Conservation (phyloP, 2,329 filamentous ascomycete species). For the Penicillium sp. region DNA sequence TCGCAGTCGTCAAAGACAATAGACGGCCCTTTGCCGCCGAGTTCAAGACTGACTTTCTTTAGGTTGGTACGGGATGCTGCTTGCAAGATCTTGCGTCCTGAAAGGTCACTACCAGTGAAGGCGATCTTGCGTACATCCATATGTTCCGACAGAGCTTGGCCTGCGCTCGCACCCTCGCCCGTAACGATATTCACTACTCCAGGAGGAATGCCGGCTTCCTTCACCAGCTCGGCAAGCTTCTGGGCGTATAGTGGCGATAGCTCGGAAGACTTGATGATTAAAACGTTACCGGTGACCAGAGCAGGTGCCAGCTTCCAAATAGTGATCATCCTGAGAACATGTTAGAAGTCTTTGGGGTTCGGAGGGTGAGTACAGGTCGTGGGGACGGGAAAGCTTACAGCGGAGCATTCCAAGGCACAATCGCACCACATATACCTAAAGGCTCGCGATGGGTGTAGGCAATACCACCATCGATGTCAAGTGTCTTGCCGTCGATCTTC, state of each 20-base stretch:
- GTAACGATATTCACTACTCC: conserved; percentile 59
- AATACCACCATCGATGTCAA: conserved; percentile 24
- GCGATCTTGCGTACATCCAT: conserved; percentile 33
- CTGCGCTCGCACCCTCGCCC: conserved; percentile 61
- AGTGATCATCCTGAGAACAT: conserved; percentile 25
- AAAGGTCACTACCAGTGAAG: conserved; percentile 34
- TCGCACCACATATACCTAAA: conserved; percentile 30
- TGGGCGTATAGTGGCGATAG: conserved; percentile 53
- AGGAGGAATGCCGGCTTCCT: conserved; percentile 54
- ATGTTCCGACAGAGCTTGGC: conserved; percentile 30
- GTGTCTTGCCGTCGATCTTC: conserved; percentile 28
- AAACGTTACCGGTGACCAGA: conserved; percentile 64
- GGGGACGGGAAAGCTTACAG: conserved; percentile 18
- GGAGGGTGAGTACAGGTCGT: not conserved
- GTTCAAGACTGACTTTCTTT: conserved; percentile 36
- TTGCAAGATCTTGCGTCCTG: conserved; percentile 31
- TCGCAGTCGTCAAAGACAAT: conserved; percentile 38
- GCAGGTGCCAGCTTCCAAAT: conserved; percentile 60
- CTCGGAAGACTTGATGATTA: conserved; percentile 68
- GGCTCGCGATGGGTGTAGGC: conserved; percentile 28
- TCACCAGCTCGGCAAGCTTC: conserved; percentile 48
- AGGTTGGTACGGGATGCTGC: conserved; percentile 32
- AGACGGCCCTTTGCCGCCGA: conserved; percentile 36
- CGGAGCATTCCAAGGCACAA: conserved; percentile 33
- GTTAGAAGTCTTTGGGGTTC: not conserved